phyloP scores from a whole-genome alignment of 129 eudicot genomes.

The Solidago caesia region DNA sequence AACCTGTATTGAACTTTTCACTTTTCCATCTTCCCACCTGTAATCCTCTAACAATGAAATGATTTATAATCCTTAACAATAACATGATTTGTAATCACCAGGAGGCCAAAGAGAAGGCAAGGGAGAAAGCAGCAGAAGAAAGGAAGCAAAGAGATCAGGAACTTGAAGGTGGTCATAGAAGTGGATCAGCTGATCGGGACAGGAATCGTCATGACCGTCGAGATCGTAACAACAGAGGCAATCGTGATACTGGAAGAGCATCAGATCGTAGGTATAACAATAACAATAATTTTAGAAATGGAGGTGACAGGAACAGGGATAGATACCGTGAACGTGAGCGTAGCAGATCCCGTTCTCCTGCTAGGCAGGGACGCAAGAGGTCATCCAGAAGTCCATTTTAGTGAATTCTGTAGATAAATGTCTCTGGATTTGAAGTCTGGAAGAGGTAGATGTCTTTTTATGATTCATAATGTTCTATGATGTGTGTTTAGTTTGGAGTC shows the following conservation, averaged over 20 bases:
- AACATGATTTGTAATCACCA: constrained; percentile 25
- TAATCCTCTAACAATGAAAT: no score
- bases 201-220: constrained; percentile 51
- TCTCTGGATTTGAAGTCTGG: constrained; percentile 46
- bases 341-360: constrained; percentile 85
- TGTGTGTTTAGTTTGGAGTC: constrained; percentile 44
- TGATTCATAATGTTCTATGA: constrained; percentile 40
- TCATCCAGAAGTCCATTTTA: constrained; percentile 63
- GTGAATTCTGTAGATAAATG: constrained; percentile 40
- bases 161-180: constrained; percentile 53
- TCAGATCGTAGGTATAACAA: constrained; percentile 48
- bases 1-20: no score
- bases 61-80: background rate
- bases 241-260: constrained; percentile 53
- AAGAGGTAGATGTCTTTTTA: constrained; percentile 67
- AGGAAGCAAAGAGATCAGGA: constrained; percentile 73
- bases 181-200: constrained; percentile 73
- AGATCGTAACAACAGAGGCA: constrained; percentile 56
- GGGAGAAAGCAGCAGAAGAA: constrained; percentile 94
- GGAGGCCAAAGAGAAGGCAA: constrained; percentile 92
- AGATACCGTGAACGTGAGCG: constrained; percentile 61
- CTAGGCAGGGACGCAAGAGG: constrained; percentile 58
- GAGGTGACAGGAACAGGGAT: constrained; percentile 81
- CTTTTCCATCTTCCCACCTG: no score
- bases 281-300: constrained; percentile 49